Base-by-base conservation (phyloP, 805 yeast genomes). In the Candida pini region DNA sequence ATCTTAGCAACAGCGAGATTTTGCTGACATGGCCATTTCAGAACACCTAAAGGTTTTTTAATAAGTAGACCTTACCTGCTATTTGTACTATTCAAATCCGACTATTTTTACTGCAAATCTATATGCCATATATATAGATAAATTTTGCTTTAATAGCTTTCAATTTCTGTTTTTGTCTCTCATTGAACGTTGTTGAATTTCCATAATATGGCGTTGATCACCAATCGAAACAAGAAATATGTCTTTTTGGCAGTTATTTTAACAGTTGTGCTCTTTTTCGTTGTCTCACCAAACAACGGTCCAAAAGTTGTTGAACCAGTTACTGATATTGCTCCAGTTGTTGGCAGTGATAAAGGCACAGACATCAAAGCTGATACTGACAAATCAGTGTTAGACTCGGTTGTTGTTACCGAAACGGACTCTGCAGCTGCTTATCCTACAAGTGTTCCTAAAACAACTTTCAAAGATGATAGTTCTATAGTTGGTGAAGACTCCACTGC, bases 181-280 rank as follows among this genome's bases (percentile, higher is more conserved):
- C n/a, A n/a, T n/a, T n/a, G n/a, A n/a, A 21, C 26, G 26, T n/a
- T 23, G 12, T 23, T 6, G 26, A 7, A 9, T 23, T 23, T 15
- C 13, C 12, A 7, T 14, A 26, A 35, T n/a, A 49, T 49, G 54
- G 36, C 53, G 18, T 26, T 39, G 14, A 26, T 51, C n/a, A 28
- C 67, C 45, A 58, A 65, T 38, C 64, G 76, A 50, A 73, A 73
- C 54, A 60, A 70, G 46, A 75, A 83, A 40, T 66, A 73, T 40
- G 44, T 73, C 12, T 53, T 75, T 9, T 73, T 73, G 9, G 71
- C 78, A 9, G 51, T 45, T 24, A 38, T 42, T 2, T 45, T 76
- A 28, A 71, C 72, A 17, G 55, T 76, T 20, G 55, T 78, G 32
- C 64, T 68, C 47, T 54, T 79, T 34, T 62, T 76, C 16, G 58